Evolutionary conservation across 345 rosid genomes (phyloP).

Genomic region (Brassica juncea): DNA sequence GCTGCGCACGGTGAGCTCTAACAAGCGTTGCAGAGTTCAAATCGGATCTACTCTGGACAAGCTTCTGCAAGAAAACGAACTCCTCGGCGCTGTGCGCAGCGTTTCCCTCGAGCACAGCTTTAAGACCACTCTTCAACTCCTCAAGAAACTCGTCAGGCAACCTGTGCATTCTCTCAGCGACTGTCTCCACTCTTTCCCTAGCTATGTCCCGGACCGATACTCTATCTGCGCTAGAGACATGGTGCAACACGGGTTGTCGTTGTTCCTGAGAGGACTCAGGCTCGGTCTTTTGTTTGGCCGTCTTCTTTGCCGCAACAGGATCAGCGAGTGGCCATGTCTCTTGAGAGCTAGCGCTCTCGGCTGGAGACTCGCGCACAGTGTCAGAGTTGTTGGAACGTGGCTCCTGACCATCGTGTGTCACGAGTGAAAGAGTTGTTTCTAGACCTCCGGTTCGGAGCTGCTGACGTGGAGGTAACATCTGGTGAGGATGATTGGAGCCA

Average conservation of each 20-base stretch:
- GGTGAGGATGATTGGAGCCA: conserved; percentile 77
- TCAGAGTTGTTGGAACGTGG: conserved; percentile 58
- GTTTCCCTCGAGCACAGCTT: conserved; percentile 71
- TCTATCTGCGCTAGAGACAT: conserved; percentile 72
- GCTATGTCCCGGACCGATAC: conserved; percentile 73
- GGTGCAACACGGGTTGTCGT: conserved; percentile 46
- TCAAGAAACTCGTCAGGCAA: conserved; percentile 76
- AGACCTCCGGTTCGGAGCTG: conserved; percentile 50
- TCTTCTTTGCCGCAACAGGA: conserved; percentile 29
- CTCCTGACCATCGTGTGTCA: conserved; percentile 30
- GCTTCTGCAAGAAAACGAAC: conserved; percentile 69
- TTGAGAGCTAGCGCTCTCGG: conserved; percentile 91
- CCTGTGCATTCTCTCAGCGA: conserved; percentile 72
- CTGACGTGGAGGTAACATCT: conserved; percentile 92
- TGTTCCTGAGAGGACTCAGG: conserved; percentile 59
- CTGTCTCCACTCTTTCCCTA: conserved; percentile 73
- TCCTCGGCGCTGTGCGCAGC: conserved; percentile 80
- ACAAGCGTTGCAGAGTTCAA: conserved; percentile 66
- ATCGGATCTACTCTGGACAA: conserved; percentile 79
- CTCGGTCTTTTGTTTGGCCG: conserved; percentile 64
- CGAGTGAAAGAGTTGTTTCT: conserved; percentile 43
- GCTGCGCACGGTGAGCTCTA: conserved; percentile 78
- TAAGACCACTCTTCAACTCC: conserved; percentile 78
- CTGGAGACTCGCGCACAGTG: conserved; percentile 73
- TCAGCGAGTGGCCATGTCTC: conserved; percentile 82